These are phyloP conservation scores for Auriculariales sp. DNA, from an alignment of 768 basidiomycete genomes.

Conservation along the genomic window DNA sequence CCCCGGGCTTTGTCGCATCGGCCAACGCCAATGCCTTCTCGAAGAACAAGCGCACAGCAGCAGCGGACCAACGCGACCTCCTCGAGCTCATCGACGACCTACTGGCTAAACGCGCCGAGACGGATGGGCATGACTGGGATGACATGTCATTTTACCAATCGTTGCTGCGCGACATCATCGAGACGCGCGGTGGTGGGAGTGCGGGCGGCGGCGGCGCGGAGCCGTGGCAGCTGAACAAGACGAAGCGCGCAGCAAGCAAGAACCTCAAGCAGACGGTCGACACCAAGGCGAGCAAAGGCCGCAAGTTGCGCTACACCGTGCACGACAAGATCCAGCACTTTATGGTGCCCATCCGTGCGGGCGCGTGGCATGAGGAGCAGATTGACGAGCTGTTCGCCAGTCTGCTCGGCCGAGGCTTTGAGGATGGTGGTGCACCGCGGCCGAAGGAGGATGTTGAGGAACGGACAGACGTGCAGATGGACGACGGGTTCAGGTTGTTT, in stretches of 20 bases:
- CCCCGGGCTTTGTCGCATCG: conserved; percentile 61
- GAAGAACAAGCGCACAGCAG: conserved; percentile 47
- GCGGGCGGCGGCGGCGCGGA: conserved; percentile 21
- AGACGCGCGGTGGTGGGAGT: conserved; percentile 31
- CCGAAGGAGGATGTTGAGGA: conserved; percentile 14
- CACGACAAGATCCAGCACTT: conserved; percentile 97
- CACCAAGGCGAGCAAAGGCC: conserved; percentile 88
- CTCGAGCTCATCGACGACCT: conserved; percentile 32
- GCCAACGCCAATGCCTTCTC: conserved; percentile 59
- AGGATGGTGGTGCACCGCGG: conserved; percentile 16
- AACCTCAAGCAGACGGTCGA: conserved; percentile 74
- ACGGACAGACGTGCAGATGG: conserved; percentile 18
- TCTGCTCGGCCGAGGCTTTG: conserved; percentile 56
- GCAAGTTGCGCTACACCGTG: conserved; percentile 84
- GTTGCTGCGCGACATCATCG: conserved; percentile 81
- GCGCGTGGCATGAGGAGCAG: conserved; percentile 90
- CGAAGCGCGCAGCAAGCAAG: no score
- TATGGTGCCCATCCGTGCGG: conserved; percentile 73
- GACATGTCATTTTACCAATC: conserved; percentile 92
- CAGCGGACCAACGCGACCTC: conserved; percentile 45
- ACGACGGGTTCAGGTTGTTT: conserved; percentile 43
- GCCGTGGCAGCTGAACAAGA: conserved; percentile 55
- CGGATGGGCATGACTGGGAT: conserved; percentile 44
- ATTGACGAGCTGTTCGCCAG: conserved; percentile 88
- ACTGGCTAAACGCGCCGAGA: conserved; percentile 18